These are phyloP conservation scores for Fusarium anthophilum DNA, from an alignment of 2,329 filamentous ascomycete genomes.

Conservation along the genomic window DNA sequence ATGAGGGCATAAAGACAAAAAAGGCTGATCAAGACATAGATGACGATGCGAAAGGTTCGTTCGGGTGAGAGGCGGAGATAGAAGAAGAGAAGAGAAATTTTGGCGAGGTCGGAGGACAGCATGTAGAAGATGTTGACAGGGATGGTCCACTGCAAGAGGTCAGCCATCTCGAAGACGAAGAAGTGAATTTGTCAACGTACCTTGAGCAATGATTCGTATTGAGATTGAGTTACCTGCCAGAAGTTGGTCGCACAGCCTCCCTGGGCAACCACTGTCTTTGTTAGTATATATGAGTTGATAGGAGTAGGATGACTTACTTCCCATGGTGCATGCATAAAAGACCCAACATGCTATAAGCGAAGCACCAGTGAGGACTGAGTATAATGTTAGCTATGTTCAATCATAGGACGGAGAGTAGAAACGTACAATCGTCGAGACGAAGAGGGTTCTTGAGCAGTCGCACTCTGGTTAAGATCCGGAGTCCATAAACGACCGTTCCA, in stretches of 20 bases:
- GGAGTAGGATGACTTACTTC: slow-evolving; percentile 10
- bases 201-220: slow-evolving; percentile 27
- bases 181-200: background rate
- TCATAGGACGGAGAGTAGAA: fast-evolving
- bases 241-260: slow-evolving; percentile 34
- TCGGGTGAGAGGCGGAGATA: slow-evolving; percentile 36
- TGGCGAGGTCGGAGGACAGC: slow-evolving; percentile 36
- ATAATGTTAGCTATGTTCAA: background rate
- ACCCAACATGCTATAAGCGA: slow-evolving; percentile 33
- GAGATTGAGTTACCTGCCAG: slow-evolving; percentile 27
- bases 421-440: slow-evolving; percentile 26
- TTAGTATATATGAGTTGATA: background rate
- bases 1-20: slow-evolving; percentile 31
- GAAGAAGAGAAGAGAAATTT: slow-evolving; percentile 37
- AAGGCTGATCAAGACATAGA: slow-evolving; percentile 7
- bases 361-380: slow-evolving; percentile 24
- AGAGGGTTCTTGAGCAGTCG: slow-evolving; percentile 21
- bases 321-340: slow-evolving; percentile 39
- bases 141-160: slow-evolving; percentile 28
- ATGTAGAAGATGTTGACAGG: slow-evolving; percentile 41
- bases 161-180: background rate
- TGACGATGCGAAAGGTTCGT: slow-evolving; percentile 23
- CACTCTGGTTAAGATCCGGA: slow-evolving; percentile 25
- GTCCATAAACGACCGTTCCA: slow-evolving; percentile 20
- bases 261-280: slow-evolving; percentile 17